Evolutionary conservation across 1,284 basidiomycete species (phyloP).

Genomic region (Malassezia caprae): DNA sequence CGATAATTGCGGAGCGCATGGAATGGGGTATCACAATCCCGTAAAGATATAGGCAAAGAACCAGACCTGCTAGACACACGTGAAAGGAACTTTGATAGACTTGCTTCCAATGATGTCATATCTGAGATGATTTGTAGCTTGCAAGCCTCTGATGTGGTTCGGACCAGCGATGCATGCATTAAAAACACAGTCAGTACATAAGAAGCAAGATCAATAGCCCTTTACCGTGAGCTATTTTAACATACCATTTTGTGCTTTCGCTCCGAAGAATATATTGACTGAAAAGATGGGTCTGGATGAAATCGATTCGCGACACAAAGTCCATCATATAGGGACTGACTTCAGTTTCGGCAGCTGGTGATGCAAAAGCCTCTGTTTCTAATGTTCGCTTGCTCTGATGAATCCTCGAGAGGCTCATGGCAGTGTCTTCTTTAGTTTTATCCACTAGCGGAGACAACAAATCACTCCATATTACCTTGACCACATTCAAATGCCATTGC

Average conservation of each 20-base stretch:
- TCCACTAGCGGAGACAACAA: not conserved
- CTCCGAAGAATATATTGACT: not conserved
- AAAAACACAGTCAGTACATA: not conserved
- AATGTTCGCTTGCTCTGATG: slow-evolving; percentile 1
- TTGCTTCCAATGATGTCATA: slow-evolving; percentile 5
- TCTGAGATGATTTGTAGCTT: slow-evolving; percentile 5
- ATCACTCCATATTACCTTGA: not conserved
- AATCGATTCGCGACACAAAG: not conserved
- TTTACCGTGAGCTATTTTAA: not conserved
- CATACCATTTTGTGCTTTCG: not conserved
- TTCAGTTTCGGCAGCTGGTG: not conserved
- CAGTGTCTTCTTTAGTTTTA: not conserved
- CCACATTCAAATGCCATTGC: not conserved
- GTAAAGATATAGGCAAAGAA: not conserved
- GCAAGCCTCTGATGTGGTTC: not conserved
- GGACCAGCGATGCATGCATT: slow-evolving; percentile 1
- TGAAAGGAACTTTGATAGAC: not conserved
- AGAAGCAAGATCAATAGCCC: not conserved
- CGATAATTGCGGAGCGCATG: not conserved
- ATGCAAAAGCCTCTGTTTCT: not conserved
- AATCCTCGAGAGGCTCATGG: not conserved
- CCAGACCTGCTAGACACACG: not conserved
- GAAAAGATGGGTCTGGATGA: not conserved
- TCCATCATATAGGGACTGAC: slow-evolving; percentile 11
- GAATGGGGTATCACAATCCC: slow-evolving; percentile 1